Evolutionary conservation across 306 rosid genomes (phyloP).

Genomic region (Lathyrus oleraceus): DNA sequence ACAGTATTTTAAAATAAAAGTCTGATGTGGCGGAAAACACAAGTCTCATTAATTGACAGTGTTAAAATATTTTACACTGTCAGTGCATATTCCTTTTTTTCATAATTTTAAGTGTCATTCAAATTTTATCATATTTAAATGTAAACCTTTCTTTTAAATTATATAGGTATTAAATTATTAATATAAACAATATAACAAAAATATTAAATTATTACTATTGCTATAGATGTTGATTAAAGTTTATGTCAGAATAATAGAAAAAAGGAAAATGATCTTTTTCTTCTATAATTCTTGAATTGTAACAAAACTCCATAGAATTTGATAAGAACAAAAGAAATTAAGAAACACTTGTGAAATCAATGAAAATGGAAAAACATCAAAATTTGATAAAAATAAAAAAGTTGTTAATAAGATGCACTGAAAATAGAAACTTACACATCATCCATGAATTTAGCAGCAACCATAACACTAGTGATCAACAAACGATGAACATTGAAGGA

Average conservation of each 20-base stretch:
- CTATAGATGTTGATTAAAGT: background rate
- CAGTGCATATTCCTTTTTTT: no score
- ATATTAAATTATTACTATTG: no score
- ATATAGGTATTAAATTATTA: background rate
- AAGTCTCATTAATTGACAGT: no score
- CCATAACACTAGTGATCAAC: conserved; percentile 90
- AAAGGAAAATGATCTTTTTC: background rate
- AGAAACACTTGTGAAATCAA: background rate
- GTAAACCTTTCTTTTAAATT: background rate
- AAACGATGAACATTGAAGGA: conserved; percentile 84
- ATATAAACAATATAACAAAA: background rate
- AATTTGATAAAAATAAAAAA: background rate
- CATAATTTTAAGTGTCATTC: background rate
- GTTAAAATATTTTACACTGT: no score
- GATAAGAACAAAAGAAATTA: background rate
- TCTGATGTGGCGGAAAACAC: no score
- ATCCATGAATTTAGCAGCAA: conserved; percentile 96
- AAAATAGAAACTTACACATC: conserved; percentile 62
- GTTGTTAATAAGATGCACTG: background rate
- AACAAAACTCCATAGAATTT: background rate
- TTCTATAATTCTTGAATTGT: background rate
- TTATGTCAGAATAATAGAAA: background rate
- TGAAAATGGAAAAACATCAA: background rate
- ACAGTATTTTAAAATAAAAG: no score
- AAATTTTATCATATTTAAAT: background rate